Base-by-base conservation (phyloP, 257 asterid species). In the Leonotis leonurus region DNA sequence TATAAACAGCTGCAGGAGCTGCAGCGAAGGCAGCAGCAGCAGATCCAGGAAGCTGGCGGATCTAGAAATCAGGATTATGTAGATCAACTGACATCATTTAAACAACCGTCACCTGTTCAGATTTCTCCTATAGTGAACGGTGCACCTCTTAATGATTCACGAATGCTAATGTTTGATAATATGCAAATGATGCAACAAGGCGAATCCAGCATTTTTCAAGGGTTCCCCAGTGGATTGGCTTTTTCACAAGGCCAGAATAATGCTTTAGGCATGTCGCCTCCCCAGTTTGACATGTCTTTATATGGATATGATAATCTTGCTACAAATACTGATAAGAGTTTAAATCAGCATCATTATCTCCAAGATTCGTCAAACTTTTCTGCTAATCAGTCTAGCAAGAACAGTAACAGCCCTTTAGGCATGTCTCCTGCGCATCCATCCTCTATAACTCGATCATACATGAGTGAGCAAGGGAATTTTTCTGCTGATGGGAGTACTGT, bases 1-100 rank as follows among this genome's bases (percentile, higher is more conserved):
- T 77, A 69, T 62, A 84, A 84, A 62, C 92, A 82, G 73, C 74
- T 87, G 80, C 92, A 81, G 66, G 95, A 84, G 63, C 70, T 80
- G 78, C 95, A 77, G 78, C 76, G 78, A 25, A 80, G 79, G 66
- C 86, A 77, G 67, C 89, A 83, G 74, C 79, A n/a, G n/a, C n/a
- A n/a, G n/a, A n/a, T 83, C 60, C 84, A 81, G 68, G 88, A 77
- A 56, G 39, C 73, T 21, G 76, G 77, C 27, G 74, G 73, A 52
- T 49, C 65, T 22, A 68, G 79, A 57, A 80, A 73, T 62, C 86
- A 78, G 57, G 74, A 70, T 61, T 79, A 70, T 60, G 70, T 56
- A 32, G 73, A 66, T 72, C 83, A 82, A 64, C 66, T 72, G n/a
- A n/a, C n/a, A 3, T 60, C 66, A 5, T 26, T 48, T 4, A 74